phyloP scores from a whole-genome alignment of 2,329 filamentous ascomycete genomes.

The Trichothecium sympodiale region DNA sequence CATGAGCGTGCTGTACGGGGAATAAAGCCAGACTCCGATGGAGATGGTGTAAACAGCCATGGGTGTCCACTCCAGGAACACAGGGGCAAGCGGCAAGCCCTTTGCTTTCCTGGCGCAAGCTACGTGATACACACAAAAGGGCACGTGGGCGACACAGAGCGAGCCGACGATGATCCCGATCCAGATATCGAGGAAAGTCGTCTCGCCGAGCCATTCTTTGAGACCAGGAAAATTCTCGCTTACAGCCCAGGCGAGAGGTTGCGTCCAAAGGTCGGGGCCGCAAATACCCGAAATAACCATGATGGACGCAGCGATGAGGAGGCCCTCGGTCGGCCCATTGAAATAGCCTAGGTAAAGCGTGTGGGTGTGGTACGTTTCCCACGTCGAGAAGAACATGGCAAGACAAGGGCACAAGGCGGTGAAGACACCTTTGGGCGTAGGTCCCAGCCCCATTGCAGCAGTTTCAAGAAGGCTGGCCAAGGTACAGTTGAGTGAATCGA shows the following conservation, averaged over 20 bases:
- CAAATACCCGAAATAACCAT: slow-evolving; percentile 84
- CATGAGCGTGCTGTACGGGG: slow-evolving; percentile 74
- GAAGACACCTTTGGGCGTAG: slow-evolving; percentile 75
- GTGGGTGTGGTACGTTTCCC: slow-evolving; percentile 98
- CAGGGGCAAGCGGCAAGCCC: slow-evolving; percentile 63
- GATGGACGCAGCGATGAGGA: slow-evolving; percentile 75
- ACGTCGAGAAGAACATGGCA: slow-evolving; percentile 99
- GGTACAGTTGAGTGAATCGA: slow-evolving; percentile 96
- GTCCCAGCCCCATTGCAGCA: slow-evolving; percentile 83
- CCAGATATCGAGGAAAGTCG: slow-evolving; percentile 83
- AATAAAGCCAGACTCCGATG: slow-evolving; percentile 78
- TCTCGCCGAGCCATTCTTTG: slow-evolving; percentile 51
- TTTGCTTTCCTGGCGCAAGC: slow-evolving; percentile 60
- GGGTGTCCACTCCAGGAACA: slow-evolving; percentile 90
- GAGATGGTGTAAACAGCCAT: slow-evolving; percentile 71
- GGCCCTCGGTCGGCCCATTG: slow-evolving; percentile 92
- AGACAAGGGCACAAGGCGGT: slow-evolving; percentile 85
- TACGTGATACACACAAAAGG: slow-evolving; percentile 84
- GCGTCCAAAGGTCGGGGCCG: slow-evolving; percentile 78
- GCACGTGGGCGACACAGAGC: slow-evolving; percentile 65
- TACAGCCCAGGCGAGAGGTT: slow-evolving; percentile 59
- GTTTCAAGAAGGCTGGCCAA: slow-evolving; percentile 84
- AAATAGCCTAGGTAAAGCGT: slow-evolving; percentile 92
- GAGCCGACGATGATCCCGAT: slow-evolving; percentile 57
- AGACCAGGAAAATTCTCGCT: slow-evolving; percentile 41